phyloP scores from a whole-genome alignment of 176 grass and related monocot species.

The Dendrocalamus sinicus region DNA sequence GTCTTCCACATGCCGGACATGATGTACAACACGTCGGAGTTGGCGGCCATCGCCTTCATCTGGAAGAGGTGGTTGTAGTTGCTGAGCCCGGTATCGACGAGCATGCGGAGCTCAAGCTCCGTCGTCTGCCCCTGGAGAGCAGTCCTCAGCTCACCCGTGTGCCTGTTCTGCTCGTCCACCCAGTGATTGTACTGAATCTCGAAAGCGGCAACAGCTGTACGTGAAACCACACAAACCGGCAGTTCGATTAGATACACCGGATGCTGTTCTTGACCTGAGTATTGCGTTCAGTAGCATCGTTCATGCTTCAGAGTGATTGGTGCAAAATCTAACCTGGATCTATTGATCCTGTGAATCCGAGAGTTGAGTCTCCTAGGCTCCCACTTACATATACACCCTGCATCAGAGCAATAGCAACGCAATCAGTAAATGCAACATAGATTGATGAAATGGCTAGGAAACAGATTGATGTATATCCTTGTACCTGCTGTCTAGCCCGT shows the following conservation, averaged over 20 bases:
- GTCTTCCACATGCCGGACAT: conserved; percentile 94
- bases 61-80: conserved; percentile 78
- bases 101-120: conserved; percentile 68
- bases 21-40: conserved; percentile 79
- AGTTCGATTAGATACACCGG: not conserved
- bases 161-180: conserved; percentile 79
- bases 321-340: conserved; percentile 56
- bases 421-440: conserved; percentile 18
- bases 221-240: not conserved
- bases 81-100: conserved; percentile 66
- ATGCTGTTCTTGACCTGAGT: not conserved
- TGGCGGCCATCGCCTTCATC: conserved; percentile 71
- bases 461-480: not conserved
- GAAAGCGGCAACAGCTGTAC: conserved; percentile 65
- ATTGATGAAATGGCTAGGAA: not conserved
- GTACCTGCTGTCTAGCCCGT: conserved; percentile 72
- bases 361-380: conserved; percentile 53
- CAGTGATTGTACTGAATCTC: conserved; percentile 83
- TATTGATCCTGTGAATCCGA: conserved; percentile 41
- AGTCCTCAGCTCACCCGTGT: conserved; percentile 62
- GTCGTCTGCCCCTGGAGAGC: conserved; percentile 70
- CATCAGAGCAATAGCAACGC: conserved; percentile 10
- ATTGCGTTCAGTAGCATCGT: not conserved
- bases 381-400: conserved; percentile 56
- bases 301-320: not conserved